Evolutionary conservation across 768 basidiomycete genomes (phyloP).

Genomic region (Boletus subcaerulescens): DNA sequence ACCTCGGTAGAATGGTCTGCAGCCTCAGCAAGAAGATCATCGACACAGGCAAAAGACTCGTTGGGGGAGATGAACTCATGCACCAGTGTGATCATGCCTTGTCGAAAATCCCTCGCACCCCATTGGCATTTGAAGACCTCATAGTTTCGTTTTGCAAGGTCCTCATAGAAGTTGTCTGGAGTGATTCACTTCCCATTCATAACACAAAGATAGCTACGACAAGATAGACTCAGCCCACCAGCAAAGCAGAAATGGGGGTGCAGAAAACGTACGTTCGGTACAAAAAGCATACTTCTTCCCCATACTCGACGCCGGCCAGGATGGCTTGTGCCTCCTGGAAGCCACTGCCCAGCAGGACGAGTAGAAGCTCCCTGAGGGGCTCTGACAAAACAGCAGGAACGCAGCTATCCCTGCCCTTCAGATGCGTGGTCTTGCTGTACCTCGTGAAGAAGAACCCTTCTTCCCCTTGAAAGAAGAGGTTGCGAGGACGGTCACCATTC

Average conservation of each 20-base stretch:
- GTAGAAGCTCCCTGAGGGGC: not conserved
- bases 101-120: not conserved
- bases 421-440: not conserved
- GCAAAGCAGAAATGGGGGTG: not conserved
- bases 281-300: not conserved
- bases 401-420: not conserved
- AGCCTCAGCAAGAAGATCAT: too few species aligned
- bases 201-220: not conserved
- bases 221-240: too few species aligned
- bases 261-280: not conserved
- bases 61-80: too few species aligned
- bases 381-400: not conserved
- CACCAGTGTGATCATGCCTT: too few species aligned
- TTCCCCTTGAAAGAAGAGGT: constrained; percentile 5
- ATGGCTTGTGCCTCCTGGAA: not conserved
- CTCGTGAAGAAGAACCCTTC: not conserved
- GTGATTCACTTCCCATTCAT: not conserved
- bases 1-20: too few species aligned
- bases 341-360: not conserved
- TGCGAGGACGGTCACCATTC: constrained; percentile 1
- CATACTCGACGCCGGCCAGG: not conserved
- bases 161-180: not conserved
- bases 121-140: not conserved
- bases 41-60: too few species aligned
- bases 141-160: not conserved